Conservation (phyloP, 1,284 basidiomycete species). For the Hypsizygus ulmarius region DNA sequence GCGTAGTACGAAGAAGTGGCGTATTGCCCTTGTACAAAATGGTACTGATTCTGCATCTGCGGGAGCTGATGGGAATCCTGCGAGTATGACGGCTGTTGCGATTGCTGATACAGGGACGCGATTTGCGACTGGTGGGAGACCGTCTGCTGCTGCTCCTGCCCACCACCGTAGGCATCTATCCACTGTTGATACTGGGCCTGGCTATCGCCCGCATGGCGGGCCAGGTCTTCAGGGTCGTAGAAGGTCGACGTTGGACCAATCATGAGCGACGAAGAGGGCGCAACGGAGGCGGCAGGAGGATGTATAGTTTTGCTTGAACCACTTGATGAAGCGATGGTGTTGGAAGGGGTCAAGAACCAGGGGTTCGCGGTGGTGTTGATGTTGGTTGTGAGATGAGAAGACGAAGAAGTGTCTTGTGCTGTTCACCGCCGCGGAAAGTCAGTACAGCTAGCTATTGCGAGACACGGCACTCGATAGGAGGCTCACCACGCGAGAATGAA, state of each 20-base stretch:
- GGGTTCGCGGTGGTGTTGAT: slow-evolving; percentile 11
- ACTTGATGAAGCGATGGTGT: slow-evolving; percentile 16
- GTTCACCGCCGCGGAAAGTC: slow-evolving; percentile 3
- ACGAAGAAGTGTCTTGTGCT: slow-evolving; percentile 12
- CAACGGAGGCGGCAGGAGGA: slow-evolving; percentile 14
- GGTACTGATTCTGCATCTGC: slow-evolving; percentile 23
- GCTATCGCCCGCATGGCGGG: slow-evolving; percentile 24
- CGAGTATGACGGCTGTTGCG: slow-evolving; percentile 14
- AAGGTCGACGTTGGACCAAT: slow-evolving; percentile 40
- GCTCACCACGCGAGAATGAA: slow-evolving; percentile 19
- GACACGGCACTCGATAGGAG: slow-evolving; percentile 2
- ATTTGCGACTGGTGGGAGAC: background rate
- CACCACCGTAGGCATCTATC: slow-evolving; percentile 29
- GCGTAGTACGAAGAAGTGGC: slow-evolving; percentile 21
- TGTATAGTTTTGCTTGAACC: slow-evolving; percentile 12
- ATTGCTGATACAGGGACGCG: slow-evolving; percentile 13
- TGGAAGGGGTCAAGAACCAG: slow-evolving; percentile 16
- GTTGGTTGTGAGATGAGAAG: slow-evolving; percentile 10
- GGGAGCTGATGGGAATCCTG: slow-evolving; percentile 12
- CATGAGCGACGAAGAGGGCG: slow-evolving; percentile 31
- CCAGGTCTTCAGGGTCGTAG: slow-evolving; percentile 33
- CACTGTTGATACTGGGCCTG: slow-evolving; percentile 39
- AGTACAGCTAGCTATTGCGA: slow-evolving; percentile 7
- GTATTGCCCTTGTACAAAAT: slow-evolving; percentile 23
- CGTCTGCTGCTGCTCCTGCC: slow-evolving; percentile 22